phyloP scores from a whole-genome alignment of 164 flowering plant species.

The Buxus sempervirens region DNA sequence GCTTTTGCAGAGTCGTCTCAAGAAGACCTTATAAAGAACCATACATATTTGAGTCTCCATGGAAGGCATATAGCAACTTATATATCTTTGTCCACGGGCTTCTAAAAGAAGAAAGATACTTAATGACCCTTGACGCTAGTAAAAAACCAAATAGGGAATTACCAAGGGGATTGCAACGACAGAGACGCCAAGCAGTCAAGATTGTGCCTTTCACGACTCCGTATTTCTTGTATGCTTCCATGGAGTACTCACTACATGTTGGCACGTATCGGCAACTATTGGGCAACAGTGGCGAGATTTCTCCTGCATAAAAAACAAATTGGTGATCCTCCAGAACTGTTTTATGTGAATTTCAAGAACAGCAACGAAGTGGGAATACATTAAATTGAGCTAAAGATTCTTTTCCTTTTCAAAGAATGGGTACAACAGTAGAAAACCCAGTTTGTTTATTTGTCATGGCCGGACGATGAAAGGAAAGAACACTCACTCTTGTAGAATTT shows the following conservation, averaged over 20 bases:
- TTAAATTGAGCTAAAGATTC: too few relatives aligned
- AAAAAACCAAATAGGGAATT: constrained; percentile 2
- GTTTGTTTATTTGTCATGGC: too few relatives aligned
- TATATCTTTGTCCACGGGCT: too few relatives aligned
- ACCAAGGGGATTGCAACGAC: constrained; percentile 99
- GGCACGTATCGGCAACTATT: constrained; percentile 88
- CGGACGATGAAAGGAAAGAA: constrained; percentile 1
- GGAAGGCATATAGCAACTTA: too few relatives aligned
- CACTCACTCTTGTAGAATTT: constrained; percentile 80
- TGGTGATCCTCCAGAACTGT: background rate
- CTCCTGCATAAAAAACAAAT: constrained; percentile 44
- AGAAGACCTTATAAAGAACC: too few relatives aligned
- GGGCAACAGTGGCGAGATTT: constrained; percentile 85
- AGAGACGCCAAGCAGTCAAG: constrained; percentile 87
- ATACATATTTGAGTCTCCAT: too few relatives aligned
- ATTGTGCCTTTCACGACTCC: constrained; percentile 82
- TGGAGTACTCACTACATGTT: constrained; percentile 92
- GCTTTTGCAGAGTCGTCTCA: too few relatives aligned
- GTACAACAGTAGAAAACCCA: too few relatives aligned
- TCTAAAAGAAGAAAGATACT: background rate
- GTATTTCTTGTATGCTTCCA: constrained; percentile 90
- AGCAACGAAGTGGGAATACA: background rate
- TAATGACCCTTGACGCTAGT: too few relatives aligned
- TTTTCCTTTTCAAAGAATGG: too few relatives aligned
- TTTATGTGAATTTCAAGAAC: background rate